These are phyloP conservation scores for Grosmannia clavigera DNA, from an alignment of 2,329 filamentous ascomycete species.

Conservation along the genomic window DNA sequence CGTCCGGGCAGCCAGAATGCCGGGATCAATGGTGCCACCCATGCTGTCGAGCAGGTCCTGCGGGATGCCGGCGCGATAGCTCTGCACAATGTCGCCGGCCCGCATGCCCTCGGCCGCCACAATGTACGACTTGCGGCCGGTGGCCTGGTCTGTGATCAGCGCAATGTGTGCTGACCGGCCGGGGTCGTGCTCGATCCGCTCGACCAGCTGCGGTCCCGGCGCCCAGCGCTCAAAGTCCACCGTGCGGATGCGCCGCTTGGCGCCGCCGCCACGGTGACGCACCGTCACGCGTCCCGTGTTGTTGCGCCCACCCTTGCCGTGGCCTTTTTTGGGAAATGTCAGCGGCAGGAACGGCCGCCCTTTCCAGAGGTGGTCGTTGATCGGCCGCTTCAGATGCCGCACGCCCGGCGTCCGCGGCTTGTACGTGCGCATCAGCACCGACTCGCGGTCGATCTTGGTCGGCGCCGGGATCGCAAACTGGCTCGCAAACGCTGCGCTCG, in stretches of 20 bases:
- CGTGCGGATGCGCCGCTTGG: slow-evolving; percentile 80
- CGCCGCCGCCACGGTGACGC: slow-evolving; percentile 82
- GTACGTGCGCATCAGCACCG: slow-evolving; percentile 62
- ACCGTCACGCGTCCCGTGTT: slow-evolving; percentile 76
- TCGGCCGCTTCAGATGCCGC: slow-evolving; percentile 78
- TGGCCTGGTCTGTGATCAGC: slow-evolving; percentile 63
- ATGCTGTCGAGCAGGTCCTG: slow-evolving; percentile 77
- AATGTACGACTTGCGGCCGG: slow-evolving; percentile 74
- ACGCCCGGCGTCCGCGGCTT: slow-evolving; percentile 88
- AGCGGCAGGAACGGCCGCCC: slow-evolving; percentile 70
- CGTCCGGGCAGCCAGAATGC: slow-evolving; percentile 90
- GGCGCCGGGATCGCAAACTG: neutral
- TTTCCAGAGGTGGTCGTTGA: slow-evolving; percentile 97
- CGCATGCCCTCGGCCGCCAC: slow-evolving; percentile 90
- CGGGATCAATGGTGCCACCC: slow-evolving; percentile 86
- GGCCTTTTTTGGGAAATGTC: slow-evolving; percentile 86
- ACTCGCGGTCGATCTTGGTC: slow-evolving; percentile 17
- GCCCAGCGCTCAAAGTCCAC: slow-evolving; percentile 76
- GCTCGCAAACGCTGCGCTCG: neutral
- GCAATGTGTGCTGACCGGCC: slow-evolving; percentile 90
- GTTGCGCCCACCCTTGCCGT: slow-evolving; percentile 86
- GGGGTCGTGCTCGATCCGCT: slow-evolving; percentile 93
- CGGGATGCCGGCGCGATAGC: slow-evolving; percentile 82
- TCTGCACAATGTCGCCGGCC: slow-evolving; percentile 82
- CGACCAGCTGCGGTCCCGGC: slow-evolving; percentile 75